A percentile compares a stretch with the other conserved stretches of the same genome.
These are phyloP conservation scores for Centrapalus pauciflorus DNA, from an alignment of 129 eudicot species.

Conservation along the genomic window DNA sequence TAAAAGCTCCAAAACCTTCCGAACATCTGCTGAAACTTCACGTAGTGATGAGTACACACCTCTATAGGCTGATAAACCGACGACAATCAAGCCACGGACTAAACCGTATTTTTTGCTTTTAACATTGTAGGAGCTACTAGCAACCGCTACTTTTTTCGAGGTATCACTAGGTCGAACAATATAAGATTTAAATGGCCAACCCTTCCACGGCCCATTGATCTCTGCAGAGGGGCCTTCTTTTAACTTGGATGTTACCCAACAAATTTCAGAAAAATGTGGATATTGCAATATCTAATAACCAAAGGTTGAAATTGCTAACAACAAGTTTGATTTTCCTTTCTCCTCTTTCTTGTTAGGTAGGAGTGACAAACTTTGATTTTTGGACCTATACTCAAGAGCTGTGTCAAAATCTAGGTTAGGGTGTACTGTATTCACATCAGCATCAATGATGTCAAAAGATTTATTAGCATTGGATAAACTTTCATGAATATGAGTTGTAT, in stretches of 20 bases:
- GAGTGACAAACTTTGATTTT: conserved; percentile 19
- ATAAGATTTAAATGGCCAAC: conserved; percentile 97
- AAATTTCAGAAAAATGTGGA: conserved; percentile 96
- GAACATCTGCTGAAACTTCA: conserved; percentile 66
- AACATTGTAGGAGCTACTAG: conserved; percentile 26
- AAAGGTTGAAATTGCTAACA: conserved; percentile 61
- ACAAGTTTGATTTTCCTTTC: conserved; percentile 70
- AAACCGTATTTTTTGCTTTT: conserved; percentile 46
- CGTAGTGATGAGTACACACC: conserved; percentile 70
- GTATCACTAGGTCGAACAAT: conserved; percentile 53
- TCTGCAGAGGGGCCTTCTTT: conserved; percentile 83
- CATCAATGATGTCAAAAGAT: conserved; percentile 24
- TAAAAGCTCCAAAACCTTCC: conserved; percentile 69
- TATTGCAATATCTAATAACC: conserved; percentile 83
- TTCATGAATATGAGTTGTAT: conserved; percentile 35
- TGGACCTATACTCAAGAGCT: conserved; percentile 15
- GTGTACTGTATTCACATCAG: conserved; percentile 18
- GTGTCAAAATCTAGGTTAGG: conserved; percentile 22
- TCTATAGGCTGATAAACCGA: conserved; percentile 84
- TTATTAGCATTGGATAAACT: conserved; percentile 16
- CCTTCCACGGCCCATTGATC: conserved; percentile 67
- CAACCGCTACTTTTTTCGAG: conserved; percentile 22
- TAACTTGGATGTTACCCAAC: conserved; percentile 96
- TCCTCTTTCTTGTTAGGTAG: conserved; percentile 32
- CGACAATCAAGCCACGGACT: conserved; percentile 81